Evolutionary conservation across 805 yeast genomes (phyloP).

Genomic region (Groenewaldozyma tartarivorans): DNA sequence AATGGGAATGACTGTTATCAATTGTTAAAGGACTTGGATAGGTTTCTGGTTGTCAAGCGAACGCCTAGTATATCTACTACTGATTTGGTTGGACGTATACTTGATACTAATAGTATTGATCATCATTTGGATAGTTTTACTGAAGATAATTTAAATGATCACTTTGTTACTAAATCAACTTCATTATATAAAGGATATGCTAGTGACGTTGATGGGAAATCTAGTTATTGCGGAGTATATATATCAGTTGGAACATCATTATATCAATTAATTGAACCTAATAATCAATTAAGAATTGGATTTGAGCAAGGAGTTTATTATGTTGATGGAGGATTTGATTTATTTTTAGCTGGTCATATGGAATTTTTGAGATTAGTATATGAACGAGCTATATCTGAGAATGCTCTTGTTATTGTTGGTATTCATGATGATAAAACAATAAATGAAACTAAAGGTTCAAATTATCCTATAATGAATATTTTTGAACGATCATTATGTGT

Average conservation of each 20-base stretch:
- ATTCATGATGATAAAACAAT: slow-evolving; percentile 50
- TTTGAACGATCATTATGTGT: slow-evolving; percentile 82
- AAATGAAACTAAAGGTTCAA: slow-evolving; percentile 47
- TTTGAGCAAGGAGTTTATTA: slow-evolving; percentile 32
- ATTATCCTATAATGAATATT: slow-evolving; percentile 77
- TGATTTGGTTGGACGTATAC: slow-evolving; percentile 84
- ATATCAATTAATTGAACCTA: slow-evolving; percentile 18
- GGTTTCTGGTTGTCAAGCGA: slow-evolving; percentile 83
- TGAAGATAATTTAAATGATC: slow-evolving; percentile 15
- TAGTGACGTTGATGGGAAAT: slow-evolving; percentile 49
- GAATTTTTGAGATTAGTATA: slow-evolving; percentile 50
- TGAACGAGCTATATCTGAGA: slow-evolving; percentile 28
- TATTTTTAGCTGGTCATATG: slow-evolving; percentile 90
- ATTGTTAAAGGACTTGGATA: slow-evolving; percentile 69
- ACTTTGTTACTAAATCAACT: slow-evolving; percentile 27
- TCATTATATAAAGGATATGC: slow-evolving; percentile 43
- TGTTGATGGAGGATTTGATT: slow-evolving; percentile 80
- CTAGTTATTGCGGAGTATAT: slow-evolving; percentile 50
- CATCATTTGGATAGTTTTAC: slow-evolving; percentile 41
- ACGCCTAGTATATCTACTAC: slow-evolving; percentile 94
- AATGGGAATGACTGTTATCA: slow-evolving; percentile 91
- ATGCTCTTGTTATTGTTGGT: slow-evolving; percentile 55
- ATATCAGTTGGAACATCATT: slow-evolving; percentile 27
- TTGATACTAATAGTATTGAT: slow-evolving; percentile 42
- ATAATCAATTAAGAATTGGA: slow-evolving; percentile 3